These are phyloP conservation scores for Kodamaea leandrae DNA, from an alignment of 805 yeast species.

Conservation along the genomic window DNA sequence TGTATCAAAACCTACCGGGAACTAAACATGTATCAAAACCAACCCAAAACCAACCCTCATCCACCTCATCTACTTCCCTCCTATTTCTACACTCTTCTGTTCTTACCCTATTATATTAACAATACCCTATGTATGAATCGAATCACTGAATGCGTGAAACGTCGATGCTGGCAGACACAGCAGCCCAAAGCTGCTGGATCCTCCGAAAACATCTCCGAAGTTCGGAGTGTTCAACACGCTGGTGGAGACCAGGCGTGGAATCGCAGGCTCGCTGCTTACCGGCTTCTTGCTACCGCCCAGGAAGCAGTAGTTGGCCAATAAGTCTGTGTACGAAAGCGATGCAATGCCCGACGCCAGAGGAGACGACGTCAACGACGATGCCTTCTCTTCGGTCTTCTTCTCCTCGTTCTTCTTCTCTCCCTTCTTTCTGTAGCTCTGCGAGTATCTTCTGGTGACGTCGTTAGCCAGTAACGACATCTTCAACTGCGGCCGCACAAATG, in stretches of 20 bases:
- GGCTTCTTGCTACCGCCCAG: slow-evolving; percentile 22
- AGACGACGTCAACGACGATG: too few species aligned
- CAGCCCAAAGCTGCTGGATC: slow-evolving; percentile 10
- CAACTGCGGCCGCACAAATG: slow-evolving; percentile 16
- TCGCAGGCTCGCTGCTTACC: slow-evolving; percentile 2
- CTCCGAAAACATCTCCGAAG: slow-evolving; percentile 10
- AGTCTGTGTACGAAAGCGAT: slow-evolving; percentile 31
- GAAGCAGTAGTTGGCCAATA: slow-evolving; percentile 37
- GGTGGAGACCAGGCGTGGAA: slow-evolving; percentile 7
- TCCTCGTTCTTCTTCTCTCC: neutral
- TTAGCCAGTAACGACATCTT: slow-evolving; percentile 19
- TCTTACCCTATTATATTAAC: too few species aligned
- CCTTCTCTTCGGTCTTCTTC: too few species aligned
- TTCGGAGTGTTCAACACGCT: slow-evolving; percentile 3
- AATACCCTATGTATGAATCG: slow-evolving; percentile 30
- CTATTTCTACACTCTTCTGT: too few species aligned
- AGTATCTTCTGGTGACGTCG: slow-evolving; percentile 21
- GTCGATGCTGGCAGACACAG: slow-evolving; percentile 30
- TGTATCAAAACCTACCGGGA: too few species aligned
- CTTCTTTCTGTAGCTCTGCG: slow-evolving; percentile 27
- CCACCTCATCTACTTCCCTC: too few species aligned
- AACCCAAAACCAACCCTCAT: too few species aligned
- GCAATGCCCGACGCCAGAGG: neutral
- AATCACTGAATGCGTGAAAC: slow-evolving; percentile 34
- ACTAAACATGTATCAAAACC: too few species aligned